Evolutionary conservation across 2,329 filamentous ascomycete genomes (phyloP), one percentile per base, ranked within the genome.

Genomic region (Westerdykella ornata): DNA sequence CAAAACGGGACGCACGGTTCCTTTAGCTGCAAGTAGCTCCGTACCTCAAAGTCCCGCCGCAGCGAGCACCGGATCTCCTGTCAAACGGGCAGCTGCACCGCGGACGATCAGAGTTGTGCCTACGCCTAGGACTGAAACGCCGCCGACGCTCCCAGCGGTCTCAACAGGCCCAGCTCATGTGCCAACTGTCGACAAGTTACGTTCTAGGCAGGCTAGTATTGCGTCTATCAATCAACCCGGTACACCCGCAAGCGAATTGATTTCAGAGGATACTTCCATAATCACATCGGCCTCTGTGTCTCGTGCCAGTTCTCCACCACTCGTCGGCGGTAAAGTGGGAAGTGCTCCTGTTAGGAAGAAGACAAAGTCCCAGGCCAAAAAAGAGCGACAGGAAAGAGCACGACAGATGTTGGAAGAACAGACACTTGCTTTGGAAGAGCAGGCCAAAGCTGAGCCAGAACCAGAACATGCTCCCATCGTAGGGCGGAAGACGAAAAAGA

Each of bases 401-500:
- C 76, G 75, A 14, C 70, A 78, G 44, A 84, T 81, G 55, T 79
- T 81, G 54, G 81, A 84, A 42, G 75, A 73, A 26, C 73, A 81
- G 45, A 49, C 48, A 4, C 38, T 52, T 9, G 48, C 49, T 13
- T 43, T 56, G 13, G 64, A 67, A 17, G 64, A 66, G 3, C 49
- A 49, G 9, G 40, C 42, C 7, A 76, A 78, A 46, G 56, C 63
- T 7, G 75, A 79, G 39, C 46, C 57, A 47, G 77, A 80, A 48
- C 61, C 67, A n/a, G 69, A 72, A 8, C 71, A 77, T 50, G 86
- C 80, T 6, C 86, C 87, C 0, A 84, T 94, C 31, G 63, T 88
- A 37, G 84, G 84, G 26, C 78, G 86, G 39, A 88, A 88, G 72
- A 90, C 88, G 72, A 92, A 90, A 68, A 79, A 85, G 61, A 88